These are phyloP conservation scores for Paspalum notatum DNA, from an alignment of 176 grass and related monocot species.

Conservation along the genomic window DNA sequence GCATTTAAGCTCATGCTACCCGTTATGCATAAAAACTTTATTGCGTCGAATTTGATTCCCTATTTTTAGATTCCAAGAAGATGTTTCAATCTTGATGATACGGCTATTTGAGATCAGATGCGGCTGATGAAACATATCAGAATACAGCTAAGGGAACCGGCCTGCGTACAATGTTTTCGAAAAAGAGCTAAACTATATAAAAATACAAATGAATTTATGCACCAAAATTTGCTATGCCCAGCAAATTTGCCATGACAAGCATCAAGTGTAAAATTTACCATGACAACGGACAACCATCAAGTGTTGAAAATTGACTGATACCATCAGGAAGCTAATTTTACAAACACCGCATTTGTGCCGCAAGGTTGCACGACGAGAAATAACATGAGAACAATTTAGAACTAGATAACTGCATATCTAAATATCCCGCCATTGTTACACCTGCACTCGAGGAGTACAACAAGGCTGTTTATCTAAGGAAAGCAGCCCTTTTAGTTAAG, in stretches of 20 bases:
- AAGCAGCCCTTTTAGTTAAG: neutral
- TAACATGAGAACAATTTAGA: neutral
- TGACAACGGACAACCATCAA: no score
- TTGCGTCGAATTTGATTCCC: neutral
- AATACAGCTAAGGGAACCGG: neutral
- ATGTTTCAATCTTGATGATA: slow-evolving; percentile 3
- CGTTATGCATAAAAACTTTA: neutral
- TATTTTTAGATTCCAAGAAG: neutral
- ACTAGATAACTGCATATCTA: no score
- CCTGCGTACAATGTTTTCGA: neutral
- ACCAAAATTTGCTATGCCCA: no score
- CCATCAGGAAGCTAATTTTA: neutral
- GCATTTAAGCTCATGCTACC: neutral
- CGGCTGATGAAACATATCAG: neutral
- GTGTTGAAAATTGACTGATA: no score
- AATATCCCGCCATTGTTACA: no score
- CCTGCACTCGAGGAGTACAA: no score
- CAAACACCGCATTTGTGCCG: neutral
- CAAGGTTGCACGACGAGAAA: neutral
- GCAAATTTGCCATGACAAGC: no score
- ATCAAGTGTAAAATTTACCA: no score
- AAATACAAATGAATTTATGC: no score
- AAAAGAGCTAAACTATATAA: neutral
- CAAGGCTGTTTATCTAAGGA: neutral
- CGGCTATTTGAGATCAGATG: neutral